Conservation (phyloP, 495 filamentous ascomycete species). For the Monascus purpureus region DNA sequence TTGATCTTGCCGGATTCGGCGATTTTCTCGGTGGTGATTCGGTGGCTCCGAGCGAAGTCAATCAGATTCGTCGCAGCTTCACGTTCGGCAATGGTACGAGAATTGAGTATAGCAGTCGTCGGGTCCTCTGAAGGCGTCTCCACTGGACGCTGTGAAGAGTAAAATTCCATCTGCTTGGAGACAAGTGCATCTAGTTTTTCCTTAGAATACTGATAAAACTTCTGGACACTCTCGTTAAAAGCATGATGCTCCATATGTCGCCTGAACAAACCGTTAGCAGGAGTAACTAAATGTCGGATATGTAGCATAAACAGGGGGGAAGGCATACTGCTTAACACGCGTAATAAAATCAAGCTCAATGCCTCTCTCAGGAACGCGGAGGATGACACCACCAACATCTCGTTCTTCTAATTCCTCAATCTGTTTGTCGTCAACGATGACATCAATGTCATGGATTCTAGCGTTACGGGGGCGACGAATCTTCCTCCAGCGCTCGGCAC, state of each 20-base stretch:
- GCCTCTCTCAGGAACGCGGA: conserved; percentile 54
- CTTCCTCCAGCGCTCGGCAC: conserved; percentile 27
- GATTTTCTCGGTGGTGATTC: not conserved
- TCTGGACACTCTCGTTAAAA: conserved; percentile 8
- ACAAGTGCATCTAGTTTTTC: conserved; percentile 12
- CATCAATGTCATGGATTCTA: conserved; percentile 63
- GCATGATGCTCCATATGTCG: conserved; percentile 10
- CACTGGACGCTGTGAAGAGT: conserved; percentile 6
- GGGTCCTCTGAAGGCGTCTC: conserved; percentile 4
- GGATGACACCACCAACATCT: conserved; percentile 41
- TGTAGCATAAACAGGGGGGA: not conserved
- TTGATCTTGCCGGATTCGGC: conserved; percentile 8
- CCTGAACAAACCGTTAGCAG: conserved; percentile 4
- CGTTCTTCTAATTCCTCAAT: conserved; percentile 38
- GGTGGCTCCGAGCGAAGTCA: conserved; percentile 10
- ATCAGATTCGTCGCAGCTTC: conserved; percentile 18
- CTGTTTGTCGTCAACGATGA: conserved; percentile 44
- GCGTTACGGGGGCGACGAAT: conserved; percentile 44
- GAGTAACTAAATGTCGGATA: not conserved
- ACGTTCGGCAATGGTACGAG: conserved; percentile 15
- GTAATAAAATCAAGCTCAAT: conserved; percentile 63
- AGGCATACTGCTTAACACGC: conserved; percentile 22
- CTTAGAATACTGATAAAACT: conserved; percentile 12
- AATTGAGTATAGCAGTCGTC: conserved; percentile 10
- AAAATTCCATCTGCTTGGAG: conserved; percentile 10